Evolutionary conservation across 23 red algal species (phyloP).

Genomic region (Cyanidiococcus yangmingshanensis): DNA sequence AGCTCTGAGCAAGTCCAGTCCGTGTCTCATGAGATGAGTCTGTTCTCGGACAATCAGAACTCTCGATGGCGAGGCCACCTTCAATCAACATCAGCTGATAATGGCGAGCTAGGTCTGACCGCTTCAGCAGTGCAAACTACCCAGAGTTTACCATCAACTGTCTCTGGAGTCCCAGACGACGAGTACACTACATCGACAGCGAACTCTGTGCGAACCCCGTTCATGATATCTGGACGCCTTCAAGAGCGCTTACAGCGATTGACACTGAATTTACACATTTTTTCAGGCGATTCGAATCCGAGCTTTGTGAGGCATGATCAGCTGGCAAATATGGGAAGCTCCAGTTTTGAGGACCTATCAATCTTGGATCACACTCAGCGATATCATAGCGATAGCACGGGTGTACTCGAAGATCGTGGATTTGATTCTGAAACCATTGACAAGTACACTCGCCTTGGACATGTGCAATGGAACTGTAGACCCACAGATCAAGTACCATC

Average conservation of each 20-base stretch:
- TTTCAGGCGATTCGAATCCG: neutral
- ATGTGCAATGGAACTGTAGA: neutral
- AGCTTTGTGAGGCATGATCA: neutral
- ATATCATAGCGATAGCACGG: neutral
- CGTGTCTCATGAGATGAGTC: neutral
- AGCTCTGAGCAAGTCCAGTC: neutral
- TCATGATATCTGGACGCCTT: neutral
- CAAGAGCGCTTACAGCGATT: neutral
- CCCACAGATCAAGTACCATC: no score
- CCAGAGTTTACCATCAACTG: neutral
- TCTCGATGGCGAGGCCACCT: neutral
- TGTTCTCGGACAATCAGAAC: neutral
- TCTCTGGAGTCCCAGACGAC: no score
- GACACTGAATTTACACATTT: neutral
- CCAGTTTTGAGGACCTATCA: constrained; percentile 1
- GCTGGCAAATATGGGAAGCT: constrained; percentile 6
- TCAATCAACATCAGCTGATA: neutral
- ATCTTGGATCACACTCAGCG: neutral
- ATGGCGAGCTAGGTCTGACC: neutral
- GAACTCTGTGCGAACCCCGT: neutral
- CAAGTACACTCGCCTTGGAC: neutral
- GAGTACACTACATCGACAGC: neutral
- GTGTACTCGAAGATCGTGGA: neutral
- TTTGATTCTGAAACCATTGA: constrained; percentile 3
- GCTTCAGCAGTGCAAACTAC: neutral